These are phyloP conservation scores for Lactarius quietus DNA, from an alignment of 768 basidiomycete genomes.

Conservation along the genomic window DNA sequence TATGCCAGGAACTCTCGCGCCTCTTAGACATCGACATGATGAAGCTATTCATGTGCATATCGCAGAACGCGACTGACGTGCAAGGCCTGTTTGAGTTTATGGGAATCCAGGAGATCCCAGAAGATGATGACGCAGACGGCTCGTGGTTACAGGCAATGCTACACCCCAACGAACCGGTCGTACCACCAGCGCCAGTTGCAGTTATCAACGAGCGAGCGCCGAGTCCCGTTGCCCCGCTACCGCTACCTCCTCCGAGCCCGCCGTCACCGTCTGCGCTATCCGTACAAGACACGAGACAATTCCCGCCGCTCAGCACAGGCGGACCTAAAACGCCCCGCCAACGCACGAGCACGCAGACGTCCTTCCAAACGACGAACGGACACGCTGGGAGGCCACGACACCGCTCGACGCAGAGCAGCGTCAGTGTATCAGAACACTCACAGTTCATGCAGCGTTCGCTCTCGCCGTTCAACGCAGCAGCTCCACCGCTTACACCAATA, in stretches of 20 bases:
- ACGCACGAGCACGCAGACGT: neutral
- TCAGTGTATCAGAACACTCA: constrained; percentile 9
- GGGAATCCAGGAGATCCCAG: constrained; percentile 14
- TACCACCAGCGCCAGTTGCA: neutral
- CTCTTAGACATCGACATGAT: constrained; percentile 11
- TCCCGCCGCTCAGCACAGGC: constrained; percentile 8
- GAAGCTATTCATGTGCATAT: constrained; percentile 10
- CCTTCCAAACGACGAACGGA: neutral
- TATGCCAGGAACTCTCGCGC: constrained; percentile 10
- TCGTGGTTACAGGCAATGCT: constrained; percentile 18
- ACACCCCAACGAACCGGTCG: constrained; percentile 14
- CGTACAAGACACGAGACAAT: neutral
- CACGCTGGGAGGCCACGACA: constrained; percentile 2
- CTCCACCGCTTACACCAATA: too few species aligned
- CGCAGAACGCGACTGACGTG: neutral
- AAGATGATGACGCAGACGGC: neutral
- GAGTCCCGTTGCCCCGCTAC: neutral
- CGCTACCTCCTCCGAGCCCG: constrained; percentile 1
- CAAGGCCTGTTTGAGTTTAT: neutral
- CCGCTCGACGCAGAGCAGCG: neutral
- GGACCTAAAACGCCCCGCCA: neutral
- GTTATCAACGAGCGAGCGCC: neutral
- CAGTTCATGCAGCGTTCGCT: constrained; percentile 7
- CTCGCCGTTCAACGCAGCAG: too few species aligned
- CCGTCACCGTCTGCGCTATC: neutral